Percentiles rank a stretch among this genome's conserved stretches.
These are phyloP conservation scores for Inosperma sp. DNA, from an alignment of 768 basidiomycete genomes.

Conservation along the genomic window DNA sequence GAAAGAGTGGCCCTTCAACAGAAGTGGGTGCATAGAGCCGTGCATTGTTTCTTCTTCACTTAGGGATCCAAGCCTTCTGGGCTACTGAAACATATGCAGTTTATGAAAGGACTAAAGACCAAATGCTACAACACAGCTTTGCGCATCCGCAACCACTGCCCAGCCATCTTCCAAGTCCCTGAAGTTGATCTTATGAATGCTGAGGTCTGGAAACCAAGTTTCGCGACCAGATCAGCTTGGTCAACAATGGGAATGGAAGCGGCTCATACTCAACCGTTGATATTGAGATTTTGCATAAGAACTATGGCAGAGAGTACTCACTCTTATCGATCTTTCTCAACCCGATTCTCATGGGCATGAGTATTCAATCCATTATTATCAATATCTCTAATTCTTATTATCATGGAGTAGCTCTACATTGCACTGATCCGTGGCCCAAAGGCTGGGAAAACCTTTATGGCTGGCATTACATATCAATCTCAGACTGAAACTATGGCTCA, in stretches of 20 bases:
- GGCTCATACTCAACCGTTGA: neutral
- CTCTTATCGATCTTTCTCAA: neutral
- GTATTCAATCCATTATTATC: constrained; percentile 4
- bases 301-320: constrained; percentile 9
- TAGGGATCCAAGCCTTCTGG: neutral
- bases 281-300: constrained; percentile 16
- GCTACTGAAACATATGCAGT: neutral
- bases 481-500: constrained; percentile 7
- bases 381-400: neutral
- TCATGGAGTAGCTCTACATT: constrained; percentile 4
- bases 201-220: neutral
- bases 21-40: constrained; percentile 1
- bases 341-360: constrained; percentile 14
- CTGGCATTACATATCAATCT: constrained; percentile 3
- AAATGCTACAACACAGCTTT: neutral
- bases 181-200: neutral
- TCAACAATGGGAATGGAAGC: neutral
- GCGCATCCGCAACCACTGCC: neutral
- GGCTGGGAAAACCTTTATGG: constrained; percentile 7
- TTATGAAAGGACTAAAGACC: constrained; percentile 55
- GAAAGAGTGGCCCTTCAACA: neutral
- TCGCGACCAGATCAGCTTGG: neutral
- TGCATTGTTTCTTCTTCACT: neutral
- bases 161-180: neutral
- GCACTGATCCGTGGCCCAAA: constrained; percentile 10